A percentile compares a stretch with the other conserved stretches of the same genome.
These are phyloP conservation scores for Hsuehochloa calcarea DNA, from an alignment of 176 grass and related monocot genomes.

Conservation along the genomic window DNA sequence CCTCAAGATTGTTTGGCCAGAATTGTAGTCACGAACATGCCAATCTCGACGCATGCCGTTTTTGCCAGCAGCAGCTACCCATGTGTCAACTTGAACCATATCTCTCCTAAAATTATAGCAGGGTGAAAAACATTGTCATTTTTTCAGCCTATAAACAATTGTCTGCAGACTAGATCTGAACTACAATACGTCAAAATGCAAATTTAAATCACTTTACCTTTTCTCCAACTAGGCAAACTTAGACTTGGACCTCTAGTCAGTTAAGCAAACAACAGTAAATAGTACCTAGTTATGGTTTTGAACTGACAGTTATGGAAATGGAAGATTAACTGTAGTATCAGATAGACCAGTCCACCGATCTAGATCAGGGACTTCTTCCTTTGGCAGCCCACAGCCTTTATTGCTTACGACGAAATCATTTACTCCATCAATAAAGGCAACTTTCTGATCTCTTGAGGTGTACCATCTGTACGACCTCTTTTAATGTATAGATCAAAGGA, in stretches of 20 bases:
- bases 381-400: slow-evolving; percentile 23
- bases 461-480: not conserved
- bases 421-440: slow-evolving; percentile 18
- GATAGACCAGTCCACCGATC: not conserved
- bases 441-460: slow-evolving; percentile 19
- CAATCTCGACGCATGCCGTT: slow-evolving; percentile 99
- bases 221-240: not conserved
- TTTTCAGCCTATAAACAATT: not conserved
- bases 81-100: slow-evolving; percentile 94
- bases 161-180: not conserved
- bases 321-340: slow-evolving; percentile 11
- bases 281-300: not conserved
- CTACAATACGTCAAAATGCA: not conserved
- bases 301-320: not conserved
- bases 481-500: slow-evolving; percentile 19
- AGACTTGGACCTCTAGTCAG: not conserved
- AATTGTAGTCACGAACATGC: slow-evolving; percentile 82
- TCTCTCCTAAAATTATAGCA: slow-evolving; percentile 70
- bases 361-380: slow-evolving; percentile 23
- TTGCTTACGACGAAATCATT: slow-evolving; percentile 22
- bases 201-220: not conserved
- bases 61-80: slow-evolving; percentile 94
- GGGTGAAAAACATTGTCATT: not conserved
- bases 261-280: not conserved
- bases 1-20: slow-evolving; percentile 78